These are phyloP conservation scores for Zymoseptoria tritici DNA, from an alignment of 2,329 filamentous ascomycete genomes.

Conservation along the genomic window DNA sequence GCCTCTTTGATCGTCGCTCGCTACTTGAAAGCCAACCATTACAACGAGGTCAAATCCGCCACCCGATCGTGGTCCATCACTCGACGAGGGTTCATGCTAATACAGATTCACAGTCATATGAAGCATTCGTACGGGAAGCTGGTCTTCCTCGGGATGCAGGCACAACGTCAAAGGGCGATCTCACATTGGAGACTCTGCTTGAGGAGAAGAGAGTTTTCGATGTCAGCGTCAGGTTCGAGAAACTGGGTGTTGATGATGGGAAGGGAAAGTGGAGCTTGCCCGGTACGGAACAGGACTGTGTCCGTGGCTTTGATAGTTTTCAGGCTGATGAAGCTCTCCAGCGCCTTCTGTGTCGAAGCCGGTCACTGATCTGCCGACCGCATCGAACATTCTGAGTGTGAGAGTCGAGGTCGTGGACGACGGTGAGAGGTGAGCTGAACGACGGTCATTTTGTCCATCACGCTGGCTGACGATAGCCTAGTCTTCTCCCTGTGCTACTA, in stretches of 20 bases:
- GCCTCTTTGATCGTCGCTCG: constrained; percentile 31
- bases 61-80: background rate
- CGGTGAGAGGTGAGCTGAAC: background rate
- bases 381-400: constrained; percentile 48
- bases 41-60: constrained; percentile 25
- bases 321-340: constrained; percentile 1
- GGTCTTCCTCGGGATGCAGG: constrained; percentile 47
- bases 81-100: background rate
- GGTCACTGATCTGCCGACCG: constrained; percentile 38
- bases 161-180: constrained; percentile 33
- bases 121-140: constrained; percentile 52
- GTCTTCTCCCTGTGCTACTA: constrained; percentile 29
- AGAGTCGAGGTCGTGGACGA: constrained; percentile 21
- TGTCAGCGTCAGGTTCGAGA: constrained; percentile 49
- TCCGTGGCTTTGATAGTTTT: background rate
- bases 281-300: constrained; percentile 32
- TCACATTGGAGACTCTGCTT: constrained; percentile 54
- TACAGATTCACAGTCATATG: constrained; percentile 40
- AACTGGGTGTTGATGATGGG: constrained; percentile 40
- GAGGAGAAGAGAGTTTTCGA: constrained; percentile 55
- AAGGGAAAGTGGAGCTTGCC: constrained; percentile 40
- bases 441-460: background rate
- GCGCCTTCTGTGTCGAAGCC: constrained; percentile 27
- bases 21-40: constrained; percentile 32
- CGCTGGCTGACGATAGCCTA: background rate